Evolutionary conservation across 805 yeast genomes (phyloP), one percentile per base, ranked within the genome.

Genomic region (Wickerhamomyces ciferrii): DNA sequence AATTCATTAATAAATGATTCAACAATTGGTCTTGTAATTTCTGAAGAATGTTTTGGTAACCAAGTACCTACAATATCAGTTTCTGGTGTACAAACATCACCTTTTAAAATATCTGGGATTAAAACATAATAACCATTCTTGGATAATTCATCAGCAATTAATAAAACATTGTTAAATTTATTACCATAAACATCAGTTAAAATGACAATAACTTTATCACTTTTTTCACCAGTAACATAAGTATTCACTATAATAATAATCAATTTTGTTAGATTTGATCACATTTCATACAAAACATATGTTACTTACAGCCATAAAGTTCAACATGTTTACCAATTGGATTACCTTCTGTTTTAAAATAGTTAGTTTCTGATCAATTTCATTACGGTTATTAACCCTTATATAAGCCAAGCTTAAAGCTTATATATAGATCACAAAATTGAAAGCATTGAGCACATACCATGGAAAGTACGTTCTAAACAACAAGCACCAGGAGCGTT

Each of bases 21-120:
- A 39, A 79, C 75, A 39, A 81, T 61, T 17, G 78, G 77, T 32
- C 56, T 56, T 17, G 82, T 75, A 31, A 66, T 61, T n/a, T 72
- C 80, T 38, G 58, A 60, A n/a, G 63, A 48, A 66, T 87, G 94
- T 10, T 62, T 69, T 15, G 55, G 58, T 23, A 75, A 53, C 95
- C 96, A 89, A 0, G 55, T 60, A 2, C 43, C 48, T 39, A 63
- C n/a, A n/a, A n/a, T 47, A 18, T 62, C 63, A 13, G 59, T 56
- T 2, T 54, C 64, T 3, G 39, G 34, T 46, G 67, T 74, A 37
- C 74, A 69, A n/a, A 66, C 57, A 21, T 71, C 72, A 32, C 77
- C 78, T 25, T 76, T 65, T 54, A 87, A 73, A 48, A 87, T 71
- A 63, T 89, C 96, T n/a, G 96, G 96, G 31, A 84, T 66, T 41